Base-by-base conservation (phyloP, 116 monocot species). In the Trichopus zeylanicus region DNA sequence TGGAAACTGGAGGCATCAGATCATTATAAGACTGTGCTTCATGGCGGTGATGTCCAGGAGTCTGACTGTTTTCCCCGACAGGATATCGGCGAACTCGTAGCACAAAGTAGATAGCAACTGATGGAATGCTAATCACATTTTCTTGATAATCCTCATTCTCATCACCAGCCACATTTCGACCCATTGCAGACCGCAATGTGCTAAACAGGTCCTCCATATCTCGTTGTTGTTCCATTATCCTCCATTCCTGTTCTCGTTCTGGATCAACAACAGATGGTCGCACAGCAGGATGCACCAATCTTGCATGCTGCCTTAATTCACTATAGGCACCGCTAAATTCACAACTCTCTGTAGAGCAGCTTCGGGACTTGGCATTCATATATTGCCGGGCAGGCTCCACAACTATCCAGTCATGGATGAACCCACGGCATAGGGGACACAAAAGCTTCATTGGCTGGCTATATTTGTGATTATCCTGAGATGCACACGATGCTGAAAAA, bases 371-470 rank as follows among this genome's bases (percentile, higher is more conserved):
- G 19, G 62, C 31, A 53, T 92, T 73, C 87, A 92, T 78, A 56
- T 74, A 81, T 29, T 12, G 26, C 5, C 87, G 72, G 3, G 87
- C 88, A 39, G 75, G 33, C 37, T 68, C 75, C 12, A 75, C 65
- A 2, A 79, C 81, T 18, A 13, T 70, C 78, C 84, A 87, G 2
- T 65, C 64, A 22, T 61, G 57, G 11, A 92, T 84, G 0, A 29
- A 31, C 24, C 87, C 84, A 28, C 87, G 87, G 25, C 92, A 87
- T 16, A 92, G 78, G 21, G 92, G 92, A 47, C 92, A 92, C 3
- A 52, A 48, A 6, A 92, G 67, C 21, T 69, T 54, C 0, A 31
- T 35, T 13, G 15, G 48, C 62, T 68, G 56, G 25, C 70, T 49
- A 19, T 42, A 63, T 12, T 52, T 63, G 52, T 37, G 31, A 52